A percentile compares a stretch with the other conserved stretches of the same genome.
These are phyloP conservation scores for Colletotrichum caudatum DNA, from an alignment of 2,329 filamentous ascomycete species.

Conservation along the genomic window DNA sequence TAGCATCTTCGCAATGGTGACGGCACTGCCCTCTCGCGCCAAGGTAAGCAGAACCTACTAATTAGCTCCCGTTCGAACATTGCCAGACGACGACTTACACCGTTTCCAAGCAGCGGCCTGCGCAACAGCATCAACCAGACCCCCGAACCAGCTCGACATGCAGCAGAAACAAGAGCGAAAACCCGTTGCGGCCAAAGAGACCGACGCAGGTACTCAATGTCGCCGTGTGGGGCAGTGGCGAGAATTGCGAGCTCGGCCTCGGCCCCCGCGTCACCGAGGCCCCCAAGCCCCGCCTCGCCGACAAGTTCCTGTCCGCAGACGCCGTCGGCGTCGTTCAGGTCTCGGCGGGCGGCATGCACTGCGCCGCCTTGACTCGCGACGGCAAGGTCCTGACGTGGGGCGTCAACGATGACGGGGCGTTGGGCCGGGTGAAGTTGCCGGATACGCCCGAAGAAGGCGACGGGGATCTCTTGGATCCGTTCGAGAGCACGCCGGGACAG, in stretches of 20 bases:
- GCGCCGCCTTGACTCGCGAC: slow-evolving; percentile 70
- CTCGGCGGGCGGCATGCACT: slow-evolving; percentile 74
- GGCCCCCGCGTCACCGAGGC: slow-evolving; percentile 22
- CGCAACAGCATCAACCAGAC: not conserved
- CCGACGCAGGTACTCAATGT: slow-evolving; percentile 24
- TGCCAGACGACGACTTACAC: slow-evolving; percentile 17
- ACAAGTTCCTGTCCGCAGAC: slow-evolving; percentile 64
- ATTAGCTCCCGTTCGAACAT: not conserved
- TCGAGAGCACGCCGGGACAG: slow-evolving; percentile 67
- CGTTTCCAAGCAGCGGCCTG: not conserved
- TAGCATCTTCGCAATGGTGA: not conserved
- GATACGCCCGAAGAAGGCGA: slow-evolving; percentile 56
- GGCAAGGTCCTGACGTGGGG: slow-evolving; percentile 75
- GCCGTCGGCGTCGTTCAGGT: slow-evolving; percentile 70
- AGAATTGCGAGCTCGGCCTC: slow-evolving; percentile 36
- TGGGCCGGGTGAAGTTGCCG: slow-evolving; percentile 65
- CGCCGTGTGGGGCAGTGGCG: slow-evolving; percentile 39
- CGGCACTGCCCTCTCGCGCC: slow-evolving; percentile 10
- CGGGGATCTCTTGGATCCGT: slow-evolving; percentile 48
- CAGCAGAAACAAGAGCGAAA: not conserved
- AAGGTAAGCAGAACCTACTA: slow-evolving; percentile 8
- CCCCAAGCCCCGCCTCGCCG: slow-evolving; percentile 54
- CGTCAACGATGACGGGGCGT: slow-evolving; percentile 74
- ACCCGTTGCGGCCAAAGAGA: not conserved
- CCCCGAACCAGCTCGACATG: not conserved